Conservation (phyloP, 352 stramenopile genomes). For the Pythium plurisporium region DNA sequence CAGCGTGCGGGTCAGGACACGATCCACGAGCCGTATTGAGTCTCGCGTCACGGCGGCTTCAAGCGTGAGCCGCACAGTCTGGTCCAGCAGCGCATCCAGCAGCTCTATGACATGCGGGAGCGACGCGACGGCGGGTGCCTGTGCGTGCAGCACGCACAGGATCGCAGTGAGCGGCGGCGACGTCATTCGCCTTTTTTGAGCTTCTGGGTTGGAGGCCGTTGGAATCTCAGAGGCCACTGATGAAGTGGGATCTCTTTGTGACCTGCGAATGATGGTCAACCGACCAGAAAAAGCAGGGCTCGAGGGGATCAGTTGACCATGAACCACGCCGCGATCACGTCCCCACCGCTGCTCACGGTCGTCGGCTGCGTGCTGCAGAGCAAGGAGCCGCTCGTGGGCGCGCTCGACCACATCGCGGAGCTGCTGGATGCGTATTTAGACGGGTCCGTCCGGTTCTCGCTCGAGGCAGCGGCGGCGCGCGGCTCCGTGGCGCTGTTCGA, state of each 20-base stretch:
- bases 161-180: conserved; percentile 6
- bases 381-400: conserved; percentile 1
- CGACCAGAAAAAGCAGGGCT: not conserved
- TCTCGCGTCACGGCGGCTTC: not conserved
- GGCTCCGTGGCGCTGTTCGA: conserved; percentile 14
- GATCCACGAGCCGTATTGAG: conserved; percentile 11
- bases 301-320: not conserved
- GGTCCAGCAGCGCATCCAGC: conserved; percentile 12
- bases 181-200: not conserved
- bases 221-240: conserved; percentile 1
- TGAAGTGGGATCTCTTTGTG: conserved; percentile 2
- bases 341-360: conserved; percentile 4
- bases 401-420: conserved; percentile 8
- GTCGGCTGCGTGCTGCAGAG: conserved; percentile 6
- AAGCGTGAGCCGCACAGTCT: conserved; percentile 9
- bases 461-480: not conserved
- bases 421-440: conserved; percentile 14
- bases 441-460: conserved; percentile 9
- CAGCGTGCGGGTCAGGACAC: conserved; percentile 12
- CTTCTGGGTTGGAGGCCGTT: not conserved
- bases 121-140: conserved; percentile 1
- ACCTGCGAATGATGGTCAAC: conserved; percentile 8
- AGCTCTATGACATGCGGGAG: conserved; percentile 8
- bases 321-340: not conserved
- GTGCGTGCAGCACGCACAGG: conserved; percentile 1